Percentiles rank a stretch among this genome's conserved stretches.
phyloP scores from a whole-genome alignment of 2,329 filamentous ascomycete genomes.

The Ophiostoma montium region DNA sequence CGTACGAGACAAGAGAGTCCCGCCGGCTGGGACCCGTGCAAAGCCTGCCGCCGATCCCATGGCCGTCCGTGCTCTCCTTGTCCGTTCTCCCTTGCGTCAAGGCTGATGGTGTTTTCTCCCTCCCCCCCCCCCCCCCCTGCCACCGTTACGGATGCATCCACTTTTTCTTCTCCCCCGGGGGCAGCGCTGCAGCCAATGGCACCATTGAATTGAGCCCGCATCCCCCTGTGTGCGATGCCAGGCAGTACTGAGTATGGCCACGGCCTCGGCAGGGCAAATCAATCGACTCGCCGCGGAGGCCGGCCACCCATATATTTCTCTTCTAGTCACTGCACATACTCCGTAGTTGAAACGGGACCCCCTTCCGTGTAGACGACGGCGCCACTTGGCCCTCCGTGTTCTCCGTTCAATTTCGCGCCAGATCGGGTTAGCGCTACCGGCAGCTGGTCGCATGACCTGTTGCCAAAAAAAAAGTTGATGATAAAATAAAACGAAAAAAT shows the following conservation, averaged over 20 bases:
- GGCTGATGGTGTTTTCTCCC: background rate
- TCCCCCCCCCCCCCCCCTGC: background rate
- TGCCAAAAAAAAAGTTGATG: constrained; percentile 1
- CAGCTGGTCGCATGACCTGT: constrained; percentile 4
- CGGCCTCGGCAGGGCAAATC: too few species aligned
- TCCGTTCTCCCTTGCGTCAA: background rate
- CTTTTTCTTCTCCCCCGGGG: background rate
- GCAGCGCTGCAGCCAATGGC: background rate
- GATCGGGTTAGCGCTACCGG: constrained; percentile 9
- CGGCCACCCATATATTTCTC: too few species aligned
- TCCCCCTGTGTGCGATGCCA: too few species aligned
- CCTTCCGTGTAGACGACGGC: too few species aligned
- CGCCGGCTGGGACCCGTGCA: background rate
- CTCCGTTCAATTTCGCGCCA: background rate
- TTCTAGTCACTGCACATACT: too few species aligned
- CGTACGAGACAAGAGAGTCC: background rate
- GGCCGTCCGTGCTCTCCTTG: background rate
- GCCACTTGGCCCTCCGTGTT: background rate
- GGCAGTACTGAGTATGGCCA: too few species aligned
- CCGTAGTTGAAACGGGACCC: too few species aligned
- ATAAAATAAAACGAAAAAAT: background rate
- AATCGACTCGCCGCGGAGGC: too few species aligned
- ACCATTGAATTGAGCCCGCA: background rate
- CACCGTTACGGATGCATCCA: background rate
- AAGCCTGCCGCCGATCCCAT: background rate